Percentiles rank a stretch among this genome's conserved stretches.
Evolutionary conservation across 2,329 filamentous ascomycete species (phyloP).

Genomic region (Sodiomyces alkalinus): DNA sequence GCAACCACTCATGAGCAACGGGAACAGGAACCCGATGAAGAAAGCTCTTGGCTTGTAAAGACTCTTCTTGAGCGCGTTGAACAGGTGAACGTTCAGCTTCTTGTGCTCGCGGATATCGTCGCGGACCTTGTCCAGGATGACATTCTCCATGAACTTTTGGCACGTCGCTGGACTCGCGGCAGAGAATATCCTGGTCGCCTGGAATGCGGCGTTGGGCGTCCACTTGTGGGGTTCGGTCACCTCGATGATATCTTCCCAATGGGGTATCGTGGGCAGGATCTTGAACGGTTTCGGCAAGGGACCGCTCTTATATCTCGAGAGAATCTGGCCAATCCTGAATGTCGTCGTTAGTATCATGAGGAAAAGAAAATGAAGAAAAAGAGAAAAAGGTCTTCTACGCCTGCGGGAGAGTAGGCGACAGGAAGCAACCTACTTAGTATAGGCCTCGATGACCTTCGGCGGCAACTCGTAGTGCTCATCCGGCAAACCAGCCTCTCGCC

Average conservation of each 20-base stretch:
- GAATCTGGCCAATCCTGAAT: conserved; percentile 62
- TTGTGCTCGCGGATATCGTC: conserved; percentile 89
- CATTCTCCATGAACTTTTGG: conserved; percentile 72
- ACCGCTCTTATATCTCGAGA: conserved; percentile 90
- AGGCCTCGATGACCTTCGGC: conserved; percentile 85
- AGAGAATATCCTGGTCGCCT: conserved; percentile 84
- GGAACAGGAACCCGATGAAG: conserved; percentile 80
- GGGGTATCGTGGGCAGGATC: conserved; percentile 78
- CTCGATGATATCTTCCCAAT: conserved; percentile 79
- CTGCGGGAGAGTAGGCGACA: too few relatives aligned
- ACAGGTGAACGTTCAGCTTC: conserved; percentile 90
- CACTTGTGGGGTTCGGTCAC: conserved; percentile 65
- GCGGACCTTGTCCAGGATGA: conserved; percentile 79
- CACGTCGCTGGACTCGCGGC: conserved; percentile 67
- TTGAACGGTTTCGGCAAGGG: conserved; percentile 96
- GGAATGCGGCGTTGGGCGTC: conserved; percentile 68
- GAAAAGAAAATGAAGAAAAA: neutral
- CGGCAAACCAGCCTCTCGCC: conserved; percentile 27
- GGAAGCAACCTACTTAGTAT: conserved; percentile 53
- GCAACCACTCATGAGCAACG: conserved; percentile 72
- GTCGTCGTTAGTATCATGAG: neutral
- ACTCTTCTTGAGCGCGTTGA: conserved; percentile 82
- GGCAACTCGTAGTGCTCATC: conserved; percentile 80
- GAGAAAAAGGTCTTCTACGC: conserved; percentile 1
- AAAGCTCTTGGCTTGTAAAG: conserved; percentile 91